Evolutionary conservation across 2,329 filamentous ascomycete genomes (phyloP).

Genomic region (Xenoacremonium recifei): DNA sequence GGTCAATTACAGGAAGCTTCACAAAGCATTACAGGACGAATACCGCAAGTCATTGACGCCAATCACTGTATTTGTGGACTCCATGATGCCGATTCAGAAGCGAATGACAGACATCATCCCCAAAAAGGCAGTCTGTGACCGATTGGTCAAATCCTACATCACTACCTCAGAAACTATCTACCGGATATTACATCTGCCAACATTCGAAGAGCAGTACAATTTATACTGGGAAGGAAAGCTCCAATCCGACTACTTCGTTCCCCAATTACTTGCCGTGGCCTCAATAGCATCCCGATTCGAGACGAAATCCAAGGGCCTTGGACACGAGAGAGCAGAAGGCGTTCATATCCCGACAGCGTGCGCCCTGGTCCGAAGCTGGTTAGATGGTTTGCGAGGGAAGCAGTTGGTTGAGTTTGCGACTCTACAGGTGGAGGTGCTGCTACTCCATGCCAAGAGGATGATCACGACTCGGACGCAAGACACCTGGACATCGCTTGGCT

Average conservation of each 20-base stretch:
- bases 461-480: constrained; percentile 51
- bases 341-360: constrained; percentile 58
- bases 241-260: constrained; percentile 50
- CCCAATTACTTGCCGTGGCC: constrained; percentile 51
- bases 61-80: constrained; percentile 57
- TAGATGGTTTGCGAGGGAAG: constrained; percentile 51
- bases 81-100: constrained; percentile 56
- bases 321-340: constrained; percentile 50
- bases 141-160: constrained; percentile 48
- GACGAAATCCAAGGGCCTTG: constrained; percentile 48
- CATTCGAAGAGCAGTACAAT: constrained; percentile 50
- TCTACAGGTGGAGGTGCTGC: constrained; percentile 53
- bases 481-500: constrained; percentile 54
- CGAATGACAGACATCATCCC: constrained; percentile 58
- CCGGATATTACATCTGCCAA: constrained; percentile 51
- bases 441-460: constrained; percentile 52
- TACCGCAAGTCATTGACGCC: constrained; percentile 46
- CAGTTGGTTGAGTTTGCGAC: constrained; percentile 51
- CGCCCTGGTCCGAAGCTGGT: constrained; percentile 52
- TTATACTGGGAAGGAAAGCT: constrained; percentile 50
- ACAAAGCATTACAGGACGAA: constrained; percentile 47
- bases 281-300: constrained; percentile 54
- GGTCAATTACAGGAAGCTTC: constrained; percentile 44
- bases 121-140: constrained; percentile 49
- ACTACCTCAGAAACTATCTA: constrained; percentile 52